These are phyloP conservation scores for Lycium ferocissimum DNA, from an alignment of 257 asterid species.

Conservation along the genomic window DNA sequence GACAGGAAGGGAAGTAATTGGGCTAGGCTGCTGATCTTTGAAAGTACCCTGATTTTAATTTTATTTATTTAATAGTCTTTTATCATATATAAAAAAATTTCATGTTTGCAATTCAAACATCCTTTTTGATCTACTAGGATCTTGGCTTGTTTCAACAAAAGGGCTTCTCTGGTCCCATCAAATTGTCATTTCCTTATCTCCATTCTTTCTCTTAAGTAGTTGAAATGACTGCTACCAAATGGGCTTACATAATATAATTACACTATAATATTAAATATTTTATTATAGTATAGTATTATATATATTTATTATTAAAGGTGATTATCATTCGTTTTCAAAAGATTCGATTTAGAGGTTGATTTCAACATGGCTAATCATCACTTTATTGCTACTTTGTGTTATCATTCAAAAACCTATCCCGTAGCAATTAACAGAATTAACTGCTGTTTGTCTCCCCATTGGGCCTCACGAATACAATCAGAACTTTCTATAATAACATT, in stretches of 20 bases:
- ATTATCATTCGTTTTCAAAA: not conserved
- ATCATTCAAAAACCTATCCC: not conserved
- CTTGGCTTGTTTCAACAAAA: not conserved
- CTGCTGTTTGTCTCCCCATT: not conserved
- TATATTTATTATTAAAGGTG: not conserved
- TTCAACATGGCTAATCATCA: constrained; percentile 26
- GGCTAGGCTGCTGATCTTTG: too few relatives aligned
- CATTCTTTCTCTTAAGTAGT: not conserved
- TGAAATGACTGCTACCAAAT: not conserved
- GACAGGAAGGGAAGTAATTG: too few relatives aligned
- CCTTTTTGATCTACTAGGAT: not conserved
- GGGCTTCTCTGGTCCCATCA: constrained; percentile 8
- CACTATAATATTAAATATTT: not conserved
- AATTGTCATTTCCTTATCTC: not conserved
- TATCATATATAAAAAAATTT: too few relatives aligned
- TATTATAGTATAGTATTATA: too few relatives aligned
- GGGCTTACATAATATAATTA: not conserved
- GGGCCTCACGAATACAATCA: not conserved
- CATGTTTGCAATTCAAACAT: not conserved
- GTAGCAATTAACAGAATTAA: constrained; percentile 12
- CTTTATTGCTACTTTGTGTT: not conserved
- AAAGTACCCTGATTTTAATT: not conserved
- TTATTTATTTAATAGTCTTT: not conserved
- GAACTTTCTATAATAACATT: not conserved
- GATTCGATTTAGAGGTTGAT: constrained; percentile 14